phyloP scores from a whole-genome alignment of 2,329 filamentous ascomycete genomes.

The Pseudovirgaria hyperparasitica region DNA sequence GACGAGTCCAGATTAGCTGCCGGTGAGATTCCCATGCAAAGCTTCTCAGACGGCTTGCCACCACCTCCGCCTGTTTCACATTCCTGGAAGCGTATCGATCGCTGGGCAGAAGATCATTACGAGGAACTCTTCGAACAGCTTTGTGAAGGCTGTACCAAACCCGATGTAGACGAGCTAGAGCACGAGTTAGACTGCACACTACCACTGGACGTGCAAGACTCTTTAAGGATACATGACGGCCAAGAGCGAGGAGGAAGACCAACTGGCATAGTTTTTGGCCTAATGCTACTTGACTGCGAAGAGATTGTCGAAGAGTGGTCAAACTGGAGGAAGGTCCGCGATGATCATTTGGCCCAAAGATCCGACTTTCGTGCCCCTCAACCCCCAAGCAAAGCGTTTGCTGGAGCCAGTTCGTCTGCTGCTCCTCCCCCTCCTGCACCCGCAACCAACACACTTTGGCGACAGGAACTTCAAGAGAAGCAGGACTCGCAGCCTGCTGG shows the following conservation, averaged over 20 bases:
- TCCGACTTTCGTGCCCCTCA: slow-evolving; percentile 44
- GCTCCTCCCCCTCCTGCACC: slow-evolving; percentile 44
- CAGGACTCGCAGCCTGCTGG: slow-evolving; percentile 83
- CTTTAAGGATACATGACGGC: slow-evolving; percentile 83
- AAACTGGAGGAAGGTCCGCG: slow-evolving; percentile 88
- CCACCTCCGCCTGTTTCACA: slow-evolving; percentile 78
- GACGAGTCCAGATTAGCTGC: slow-evolving; percentile 42
- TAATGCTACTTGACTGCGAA: slow-evolving; percentile 94
- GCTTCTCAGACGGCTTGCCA: slow-evolving; percentile 81
- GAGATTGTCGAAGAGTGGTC: slow-evolving; percentile 97
- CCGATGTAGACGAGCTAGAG: slow-evolving; percentile 94
- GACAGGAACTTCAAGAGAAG: slow-evolving; percentile 67
- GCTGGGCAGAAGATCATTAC: slow-evolving; percentile 90
- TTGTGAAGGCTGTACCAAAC: slow-evolving; percentile 79
- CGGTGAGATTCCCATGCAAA: slow-evolving; percentile 92
- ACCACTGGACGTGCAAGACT: slow-evolving; percentile 87
- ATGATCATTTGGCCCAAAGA: slow-evolving; percentile 63
- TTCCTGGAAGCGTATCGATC: slow-evolving; percentile 89
- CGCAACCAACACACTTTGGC: slow-evolving; percentile 57
- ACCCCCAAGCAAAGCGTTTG: slow-evolving; percentile 58
- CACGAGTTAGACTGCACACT: slow-evolving; percentile 90
- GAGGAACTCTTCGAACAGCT: slow-evolving; percentile 89
- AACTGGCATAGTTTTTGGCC: slow-evolving; percentile 84
- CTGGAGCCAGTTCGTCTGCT: slow-evolving; percentile 53
- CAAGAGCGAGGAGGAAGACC: slow-evolving; percentile 87